A percentile compares a stretch with the other conserved stretches of the same genome.
Conservation (phyloP, 352 stramenopile genomes). For the Phytophthora gonapodyides region DNA sequence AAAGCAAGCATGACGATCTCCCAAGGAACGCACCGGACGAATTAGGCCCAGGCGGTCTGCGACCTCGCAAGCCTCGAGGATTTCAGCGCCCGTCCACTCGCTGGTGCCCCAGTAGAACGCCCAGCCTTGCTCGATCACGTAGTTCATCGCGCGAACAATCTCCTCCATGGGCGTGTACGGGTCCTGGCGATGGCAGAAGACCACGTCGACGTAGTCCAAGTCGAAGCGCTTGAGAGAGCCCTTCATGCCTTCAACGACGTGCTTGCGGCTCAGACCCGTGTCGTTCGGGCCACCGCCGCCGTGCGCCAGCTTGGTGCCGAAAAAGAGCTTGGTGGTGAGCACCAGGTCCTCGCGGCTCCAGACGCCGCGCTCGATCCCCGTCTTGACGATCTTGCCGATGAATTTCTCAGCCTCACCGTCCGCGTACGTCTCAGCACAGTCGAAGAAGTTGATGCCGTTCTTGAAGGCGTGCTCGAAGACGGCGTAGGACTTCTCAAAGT, state of each 20-base stretch:
- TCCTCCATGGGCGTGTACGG: conserved; percentile 69
- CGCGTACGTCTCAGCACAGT: conserved; percentile 48
- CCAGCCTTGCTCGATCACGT: conserved; percentile 62
- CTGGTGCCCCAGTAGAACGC: conserved; percentile 78
- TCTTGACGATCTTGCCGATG: conserved; percentile 52
- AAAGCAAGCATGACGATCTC: not conserved
- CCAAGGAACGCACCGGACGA: conserved; percentile 37
- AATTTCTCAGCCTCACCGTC: conserved; percentile 40
- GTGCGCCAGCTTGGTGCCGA: conserved; percentile 24
- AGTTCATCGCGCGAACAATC: conserved; percentile 71
- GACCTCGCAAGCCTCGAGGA: conserved; percentile 54
- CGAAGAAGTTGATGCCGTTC: conserved; percentile 58
- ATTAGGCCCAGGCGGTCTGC: conserved; percentile 52
- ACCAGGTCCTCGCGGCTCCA: conserved; percentile 53
- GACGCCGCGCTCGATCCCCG: conserved; percentile 37
- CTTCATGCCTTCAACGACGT: conserved; percentile 60
- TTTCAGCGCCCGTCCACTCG: conserved; percentile 66
- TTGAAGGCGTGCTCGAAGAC: conserved; percentile 39
- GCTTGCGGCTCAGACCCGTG: conserved; percentile 45
- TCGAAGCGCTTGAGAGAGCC: conserved; percentile 55
- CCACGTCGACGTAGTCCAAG: conserved; percentile 63
- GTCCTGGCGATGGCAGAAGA: conserved; percentile 73
- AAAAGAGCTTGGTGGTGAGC: conserved; percentile 60
- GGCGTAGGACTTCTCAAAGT: conserved; percentile 36
- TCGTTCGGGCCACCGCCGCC: conserved; percentile 20